Percentiles rank a stretch among this genome's conserved stretches.
Evolutionary conservation across 345 rosid genomes (phyloP).

Genomic region (Leavenworthia alabamica): DNA sequence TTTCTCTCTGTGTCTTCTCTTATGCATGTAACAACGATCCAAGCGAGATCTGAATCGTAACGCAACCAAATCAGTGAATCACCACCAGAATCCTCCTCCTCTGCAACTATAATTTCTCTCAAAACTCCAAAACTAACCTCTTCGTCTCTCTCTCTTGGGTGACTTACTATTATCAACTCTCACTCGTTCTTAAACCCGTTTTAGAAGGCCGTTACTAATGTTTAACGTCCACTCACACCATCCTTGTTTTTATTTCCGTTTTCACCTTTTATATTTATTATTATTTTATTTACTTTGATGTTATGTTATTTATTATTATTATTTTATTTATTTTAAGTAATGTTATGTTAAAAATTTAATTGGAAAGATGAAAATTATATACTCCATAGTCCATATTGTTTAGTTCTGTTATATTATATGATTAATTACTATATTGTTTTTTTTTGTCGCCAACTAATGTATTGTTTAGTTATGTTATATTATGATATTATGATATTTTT

Average conservation of each 20-base stretch:
- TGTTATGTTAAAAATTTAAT: too few species aligned
- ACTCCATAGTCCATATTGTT: too few species aligned
- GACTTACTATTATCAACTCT: too few species aligned
- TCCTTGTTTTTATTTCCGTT: slow-evolving; percentile 22
- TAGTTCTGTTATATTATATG: too few species aligned
- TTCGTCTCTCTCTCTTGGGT: too few species aligned
- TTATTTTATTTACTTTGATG: too few species aligned
- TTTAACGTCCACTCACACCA: slow-evolving; percentile 7
- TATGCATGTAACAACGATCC: slow-evolving; percentile 31
- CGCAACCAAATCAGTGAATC: slow-evolving; percentile 32
- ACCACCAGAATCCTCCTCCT: not conserved
- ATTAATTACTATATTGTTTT: too few species aligned
- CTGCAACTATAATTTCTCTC: slow-evolving; percentile 21
- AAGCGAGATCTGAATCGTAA: slow-evolving; percentile 39
- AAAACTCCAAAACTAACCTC: not conserved
- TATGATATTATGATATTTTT: too few species aligned
- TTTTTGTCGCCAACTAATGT: too few species aligned
- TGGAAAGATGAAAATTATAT: too few species aligned
- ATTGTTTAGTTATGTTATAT: not conserved
- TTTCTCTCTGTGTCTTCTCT: slow-evolving; percentile 2
- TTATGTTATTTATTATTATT: too few species aligned
- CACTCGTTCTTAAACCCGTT: not conserved
- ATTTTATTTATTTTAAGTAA: too few species aligned
- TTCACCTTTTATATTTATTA: not conserved
- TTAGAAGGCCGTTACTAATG: not conserved